Evolutionary conservation across 1,284 basidiomycete genomes (phyloP), one percentile per base, ranked within the genome.

Genomic region (Pseudozyma thailandica): DNA sequence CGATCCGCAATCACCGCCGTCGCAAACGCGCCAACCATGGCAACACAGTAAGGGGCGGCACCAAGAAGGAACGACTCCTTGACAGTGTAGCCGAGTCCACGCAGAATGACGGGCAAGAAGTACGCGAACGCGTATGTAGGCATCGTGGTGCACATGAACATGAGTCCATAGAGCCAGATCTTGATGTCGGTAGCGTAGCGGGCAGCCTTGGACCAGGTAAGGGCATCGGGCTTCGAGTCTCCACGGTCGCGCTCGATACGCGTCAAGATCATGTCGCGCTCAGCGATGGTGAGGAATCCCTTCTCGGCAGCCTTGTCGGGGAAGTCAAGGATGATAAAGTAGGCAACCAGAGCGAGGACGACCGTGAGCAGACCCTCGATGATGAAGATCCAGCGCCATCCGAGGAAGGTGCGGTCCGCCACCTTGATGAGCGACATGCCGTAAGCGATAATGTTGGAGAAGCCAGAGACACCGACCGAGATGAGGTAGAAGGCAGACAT

Each of bases 241-340:
- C 82, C 84, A 41, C 86, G 83, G 78, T 86, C 86, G 20, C 73
- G 68, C 53, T 86, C 69, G 57, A 86, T 84, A 30, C 85, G 81
- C 9, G 82, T 78, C 21, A 82, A 66, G 49, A 85, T 74, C 55
- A 85, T 78, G 26, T 76, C 66, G 25, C 77, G 83, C 70, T 86
- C 81, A 20, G 84, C 81, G 15, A 68, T 65, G 3, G 72, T 82
- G 26, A 86, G 79, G 82, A 86, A 86, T n/a, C 69, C 83, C 48
- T 64, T 73, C 43, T 69, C 71, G 39, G 50, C 71, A 49, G 81
- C 83, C 72, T 84, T 83, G 75, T 85, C 85, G 18, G 85, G 85
- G 81, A 85, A 85, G 72, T 85, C 85, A 61, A 79, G 51, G 55
- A 79, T 72, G 47, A 61, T 10, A 23, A 59, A 64, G 59, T 72